Base-by-base conservation (phyloP, 345 rosid genomes). In the Eutrema yunnanense region DNA sequence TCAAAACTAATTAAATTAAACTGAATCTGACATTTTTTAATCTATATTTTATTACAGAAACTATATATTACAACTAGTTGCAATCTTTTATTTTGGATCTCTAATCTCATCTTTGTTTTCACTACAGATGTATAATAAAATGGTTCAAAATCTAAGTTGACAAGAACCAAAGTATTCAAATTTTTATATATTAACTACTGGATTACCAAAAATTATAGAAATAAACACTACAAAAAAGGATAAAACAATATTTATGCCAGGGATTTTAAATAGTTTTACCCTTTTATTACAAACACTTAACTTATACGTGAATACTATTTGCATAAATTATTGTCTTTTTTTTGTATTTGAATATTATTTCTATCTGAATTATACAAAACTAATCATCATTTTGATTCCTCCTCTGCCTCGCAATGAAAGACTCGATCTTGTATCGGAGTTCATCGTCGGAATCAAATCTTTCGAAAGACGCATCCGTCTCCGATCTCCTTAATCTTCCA, bases 331-430 rank as follows among this genome's bases (percentile, higher is more conserved):
- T 3, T 2, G n/a, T 12, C 4, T 52, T 9, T 4, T 6, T 13
- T 64, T 73, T 56, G 54, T 36, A 57, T 46, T 47, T 57, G 7
- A 29, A 30, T 30, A 12, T 19, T 9, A 8, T 47, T 64, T 46
- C 5, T 10, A 27, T 57, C 77, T 61, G 73, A 37, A 57, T 44
- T 22, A 75, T 49, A 79, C 66, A 81, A 34, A 71, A 66, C 73
- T 65, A 83, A 43, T 90, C 92, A 58, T 83, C 84, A 73, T 29
- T 83, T 11, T 84, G 79, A 69, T 81, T 78, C 84, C 82, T 88
- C 81, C 85, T 88, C 48, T 86, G 97, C 79, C 90, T 83, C 1
- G 87, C 96, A 72, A 90, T 90, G 82, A 88, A 90, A 42, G 86
- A 87, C 79, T 90, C 97, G 3, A 88, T 62, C 40, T 74, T 81